phyloP scores from a whole-genome alignment of 2,329 filamentous ascomycete species.

The Thelonectria rubi region DNA sequence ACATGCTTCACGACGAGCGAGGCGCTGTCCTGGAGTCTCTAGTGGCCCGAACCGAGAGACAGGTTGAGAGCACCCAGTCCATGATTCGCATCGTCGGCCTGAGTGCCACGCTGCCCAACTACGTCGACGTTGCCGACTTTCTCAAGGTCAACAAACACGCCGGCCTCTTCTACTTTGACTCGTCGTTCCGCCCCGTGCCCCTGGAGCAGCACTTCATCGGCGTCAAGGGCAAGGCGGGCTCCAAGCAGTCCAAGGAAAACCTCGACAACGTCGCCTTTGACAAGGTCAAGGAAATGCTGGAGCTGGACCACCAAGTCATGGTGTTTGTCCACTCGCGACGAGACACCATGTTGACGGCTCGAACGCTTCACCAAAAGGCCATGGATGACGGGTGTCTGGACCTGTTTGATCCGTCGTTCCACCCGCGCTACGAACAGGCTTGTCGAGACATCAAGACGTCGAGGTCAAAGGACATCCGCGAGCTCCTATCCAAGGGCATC shows the following conservation, averaged over 20 bases:
- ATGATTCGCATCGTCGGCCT: slow-evolving; percentile 95
- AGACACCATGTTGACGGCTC: slow-evolving; percentile 89
- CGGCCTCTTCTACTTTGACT: slow-evolving; percentile 96
- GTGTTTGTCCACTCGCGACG: slow-evolving; percentile 98
- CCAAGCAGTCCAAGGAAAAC: slow-evolving; percentile 85
- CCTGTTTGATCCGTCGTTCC: slow-evolving; percentile 81
- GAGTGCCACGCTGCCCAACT: slow-evolving; percentile 95
- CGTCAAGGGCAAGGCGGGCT: slow-evolving; percentile 88
- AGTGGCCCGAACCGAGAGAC: slow-evolving; percentile 91
- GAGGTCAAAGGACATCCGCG: slow-evolving; percentile 85
- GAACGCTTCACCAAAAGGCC: slow-evolving; percentile 86
- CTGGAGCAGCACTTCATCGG: slow-evolving; percentile 97
- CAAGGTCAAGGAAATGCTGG: slow-evolving; percentile 93
- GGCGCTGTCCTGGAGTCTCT: slow-evolving; percentile 96
- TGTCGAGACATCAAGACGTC: slow-evolving; percentile 86
- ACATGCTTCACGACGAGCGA: slow-evolving; percentile 98
- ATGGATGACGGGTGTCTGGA: slow-evolving; percentile 80
- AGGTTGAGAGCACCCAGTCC: slow-evolving; percentile 97
- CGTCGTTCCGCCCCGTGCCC: slow-evolving; percentile 93
- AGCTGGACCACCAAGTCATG: slow-evolving; percentile 96
- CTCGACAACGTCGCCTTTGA: slow-evolving; percentile 89
- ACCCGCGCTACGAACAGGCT: slow-evolving; percentile 83
- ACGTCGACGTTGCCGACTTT: slow-evolving; percentile 95
- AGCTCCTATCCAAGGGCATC: slow-evolving; percentile 88
- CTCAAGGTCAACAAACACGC: slow-evolving; percentile 93